phyloP scores from a whole-genome alignment of 2,329 filamentous ascomycete species.

The Epichloe amarillans region DNA sequence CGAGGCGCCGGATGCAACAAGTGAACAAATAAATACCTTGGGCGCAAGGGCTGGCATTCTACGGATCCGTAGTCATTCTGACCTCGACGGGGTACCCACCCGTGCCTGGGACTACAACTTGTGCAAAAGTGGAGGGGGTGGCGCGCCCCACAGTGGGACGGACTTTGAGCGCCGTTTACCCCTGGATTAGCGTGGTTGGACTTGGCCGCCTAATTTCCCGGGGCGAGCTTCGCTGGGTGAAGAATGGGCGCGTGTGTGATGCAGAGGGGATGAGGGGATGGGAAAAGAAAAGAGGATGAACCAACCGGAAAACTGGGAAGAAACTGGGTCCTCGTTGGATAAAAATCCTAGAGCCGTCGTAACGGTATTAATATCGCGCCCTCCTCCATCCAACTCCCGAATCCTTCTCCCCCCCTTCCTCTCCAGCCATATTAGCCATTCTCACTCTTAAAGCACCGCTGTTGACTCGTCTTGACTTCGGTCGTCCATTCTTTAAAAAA shows the following conservation, averaged over 20 bases:
- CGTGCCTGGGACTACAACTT: no score
- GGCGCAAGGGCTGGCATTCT: no score
- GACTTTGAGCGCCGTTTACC: background rate
- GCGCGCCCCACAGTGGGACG: constrained; percentile 2
- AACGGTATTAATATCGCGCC: constrained; percentile 33
- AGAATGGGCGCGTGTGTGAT: background rate
- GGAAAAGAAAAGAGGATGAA: background rate
- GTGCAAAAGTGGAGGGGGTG: background rate
- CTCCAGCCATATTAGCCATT: constrained; percentile 32
- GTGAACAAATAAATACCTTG: no score
- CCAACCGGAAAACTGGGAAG: background rate
- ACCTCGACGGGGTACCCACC: no score
- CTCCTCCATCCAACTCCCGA: constrained; percentile 17
- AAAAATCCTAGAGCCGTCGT: no score
- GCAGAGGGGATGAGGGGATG: no score
- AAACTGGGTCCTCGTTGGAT: background rate
- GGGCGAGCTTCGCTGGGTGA: background rate
- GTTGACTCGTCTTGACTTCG: constrained; percentile 37
- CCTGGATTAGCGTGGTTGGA: constrained; percentile 8
- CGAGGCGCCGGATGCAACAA: no score
- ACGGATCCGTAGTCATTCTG: no score
- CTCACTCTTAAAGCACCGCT: constrained; percentile 19
- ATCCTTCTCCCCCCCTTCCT: constrained; percentile 15
- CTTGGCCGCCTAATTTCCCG: background rate
- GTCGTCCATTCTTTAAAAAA: constrained; percentile 50